phyloP scores from a whole-genome alignment of 2,329 filamentous ascomycete genomes.

The Lomentospora prolificans region DNA sequence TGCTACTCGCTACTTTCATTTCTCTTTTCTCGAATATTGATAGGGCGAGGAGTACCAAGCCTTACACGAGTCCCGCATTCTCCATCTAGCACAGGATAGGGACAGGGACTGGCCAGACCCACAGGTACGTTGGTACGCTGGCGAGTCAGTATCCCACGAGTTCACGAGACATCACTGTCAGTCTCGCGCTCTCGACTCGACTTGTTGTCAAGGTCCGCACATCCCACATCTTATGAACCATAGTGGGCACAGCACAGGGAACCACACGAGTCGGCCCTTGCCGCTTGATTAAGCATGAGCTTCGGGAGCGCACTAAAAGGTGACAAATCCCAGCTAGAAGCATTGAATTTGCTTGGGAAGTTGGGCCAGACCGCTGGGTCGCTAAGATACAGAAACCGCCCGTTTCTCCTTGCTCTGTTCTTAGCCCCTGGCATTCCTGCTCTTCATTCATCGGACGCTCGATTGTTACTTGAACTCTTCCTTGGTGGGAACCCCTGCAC shows the following conservation, averaged over 20 bases:
- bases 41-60: too few species aligned
- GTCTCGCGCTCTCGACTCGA: background rate
- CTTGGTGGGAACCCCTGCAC: background rate
- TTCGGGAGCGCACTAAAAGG: background rate
- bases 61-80: too few species aligned
- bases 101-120: background rate
- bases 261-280: background rate
- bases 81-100: too few species aligned
- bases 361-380: background rate
- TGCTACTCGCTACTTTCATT: background rate
- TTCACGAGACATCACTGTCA: too few species aligned
- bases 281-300: background rate
- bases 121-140: background rate
- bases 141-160: background rate
- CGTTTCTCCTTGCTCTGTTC: too few species aligned
- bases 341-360: background rate
- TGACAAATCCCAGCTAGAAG: background rate
- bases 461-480: background rate
- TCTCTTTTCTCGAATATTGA: background rate
- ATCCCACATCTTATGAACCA: too few species aligned
- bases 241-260: background rate
- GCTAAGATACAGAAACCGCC: background rate
- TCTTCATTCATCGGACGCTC: too few species aligned
- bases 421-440: too few species aligned
- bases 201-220: too few species aligned